Base-by-base conservation (phyloP, 306 rosid genomes). In the Malus fusca region DNA sequence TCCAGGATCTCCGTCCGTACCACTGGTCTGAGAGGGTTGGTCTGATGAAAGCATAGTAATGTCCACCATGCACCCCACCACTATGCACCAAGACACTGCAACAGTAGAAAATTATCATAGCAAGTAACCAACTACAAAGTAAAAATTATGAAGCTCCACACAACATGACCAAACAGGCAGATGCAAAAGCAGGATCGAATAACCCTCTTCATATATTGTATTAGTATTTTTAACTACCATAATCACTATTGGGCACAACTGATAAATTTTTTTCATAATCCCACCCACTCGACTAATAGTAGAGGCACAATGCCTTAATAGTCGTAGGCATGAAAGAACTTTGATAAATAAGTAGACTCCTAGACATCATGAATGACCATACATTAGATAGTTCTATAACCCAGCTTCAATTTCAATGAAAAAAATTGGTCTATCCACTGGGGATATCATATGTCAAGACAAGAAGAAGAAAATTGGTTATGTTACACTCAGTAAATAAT, bases 61-160 rank as follows among this genome's bases (percentile, higher is more conserved):
- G 98, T 67, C 97, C 98, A 48, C 98, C 97, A 80, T 93, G 96
- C 75, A 93, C 97, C 67, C 98, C 98, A 60, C 98, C 97, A 71
- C 94, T 88, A 78, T 94, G 98, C 77, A 94, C 98, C 87, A 94
- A 81, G 65, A 94, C 98, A 86, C 98, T 94, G 92, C 63, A 88
- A 75, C 31, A 86, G 74, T 73, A 80, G 78, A 33, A 69, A 14
- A 60, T 43, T 30, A 66, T 62, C 26, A 72, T 33, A 72, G 44
- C n/a, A 55, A 46, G 69, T 48, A 73, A 60, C 48, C 40, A 42
- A 76, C 26, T 71, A 19, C 11, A 14, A 23, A 17, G 58, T 17
- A 58, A 37, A 18, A 9, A 25, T 59, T 12, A 25, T 25, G 21
- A 28, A 40, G 42, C 26, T 25, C 14, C 68, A 60, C 25, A 17